phyloP scores from a whole-genome alignment of 108 stramenopile genomes.

The Conticribra guillardii region DNA sequence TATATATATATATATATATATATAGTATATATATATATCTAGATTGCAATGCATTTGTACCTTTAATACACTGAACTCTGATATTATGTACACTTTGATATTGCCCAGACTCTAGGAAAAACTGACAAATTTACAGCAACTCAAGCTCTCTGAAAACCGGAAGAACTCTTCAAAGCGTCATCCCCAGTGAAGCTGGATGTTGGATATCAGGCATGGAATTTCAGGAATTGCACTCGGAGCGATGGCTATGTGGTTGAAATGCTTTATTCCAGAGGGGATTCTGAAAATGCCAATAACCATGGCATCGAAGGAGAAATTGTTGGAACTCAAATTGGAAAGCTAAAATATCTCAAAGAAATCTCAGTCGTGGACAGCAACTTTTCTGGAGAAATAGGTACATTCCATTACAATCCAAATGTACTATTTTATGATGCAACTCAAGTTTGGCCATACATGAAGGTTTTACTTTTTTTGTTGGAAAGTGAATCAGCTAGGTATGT shows the following conservation, averaged over 20 bases:
- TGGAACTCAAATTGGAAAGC: neutral
- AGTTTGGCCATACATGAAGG: too few relatives aligned
- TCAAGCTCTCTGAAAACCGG: neutral
- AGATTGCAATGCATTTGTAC: neutral
- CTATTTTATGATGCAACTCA: too few relatives aligned
- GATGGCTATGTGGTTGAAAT: neutral
- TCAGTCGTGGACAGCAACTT: neutral
- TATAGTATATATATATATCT: neutral
- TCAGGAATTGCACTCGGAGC: slow-evolving; percentile 3
- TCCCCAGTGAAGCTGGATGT: neutral
- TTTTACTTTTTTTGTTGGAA: too few relatives aligned
- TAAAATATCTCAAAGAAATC: neutral
- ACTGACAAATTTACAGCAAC: neutral
- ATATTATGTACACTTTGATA: too few relatives aligned
- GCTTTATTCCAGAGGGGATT: neutral
- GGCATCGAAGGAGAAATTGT: slow-evolving; percentile 2
- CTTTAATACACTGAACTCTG: neutral
- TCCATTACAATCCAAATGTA: too few relatives aligned
- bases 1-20: too few relatives aligned
- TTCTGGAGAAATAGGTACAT: neutral
- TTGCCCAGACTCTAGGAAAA: too few relatives aligned
- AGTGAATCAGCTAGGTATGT: neutral
- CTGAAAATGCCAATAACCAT: neutral
- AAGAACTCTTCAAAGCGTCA: slow-evolving; percentile 1
- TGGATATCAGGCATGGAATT: neutral